phyloP scores from a whole-genome alignment of 2,329 filamentous ascomycete genomes.

The Venturia pyrina region DNA sequence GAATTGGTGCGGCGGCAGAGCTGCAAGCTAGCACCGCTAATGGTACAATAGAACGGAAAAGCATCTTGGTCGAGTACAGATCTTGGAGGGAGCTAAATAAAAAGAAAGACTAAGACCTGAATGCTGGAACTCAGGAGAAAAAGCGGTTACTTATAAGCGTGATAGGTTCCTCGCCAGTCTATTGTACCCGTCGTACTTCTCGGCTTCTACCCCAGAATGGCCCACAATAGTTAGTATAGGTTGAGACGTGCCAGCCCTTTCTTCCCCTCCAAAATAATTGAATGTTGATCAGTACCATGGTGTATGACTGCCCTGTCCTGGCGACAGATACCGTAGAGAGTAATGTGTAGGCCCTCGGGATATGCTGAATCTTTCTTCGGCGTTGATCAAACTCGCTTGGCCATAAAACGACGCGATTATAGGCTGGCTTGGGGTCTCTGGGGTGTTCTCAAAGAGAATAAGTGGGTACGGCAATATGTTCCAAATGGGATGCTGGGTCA shows the following conservation, averaged over 20 bases:
- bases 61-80: neutral
- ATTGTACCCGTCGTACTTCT: neutral
- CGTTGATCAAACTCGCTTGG: slow-evolving; percentile 1
- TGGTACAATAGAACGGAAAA: neutral
- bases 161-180: neutral
- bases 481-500: neutral
- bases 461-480: neutral
- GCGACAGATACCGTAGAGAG: neutral
- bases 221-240: neutral
- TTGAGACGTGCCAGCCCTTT: neutral
- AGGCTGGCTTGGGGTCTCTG: neutral
- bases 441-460: neutral
- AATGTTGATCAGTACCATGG: neutral
- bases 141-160: too few species aligned
- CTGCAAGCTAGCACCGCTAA: neutral
- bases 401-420: neutral
- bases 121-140: neutral
- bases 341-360: neutral
- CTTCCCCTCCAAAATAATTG: neutral
- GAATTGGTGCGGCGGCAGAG: neutral
- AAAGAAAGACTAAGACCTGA: neutral
- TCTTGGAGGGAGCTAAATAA: neutral
- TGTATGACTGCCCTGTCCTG: neutral
- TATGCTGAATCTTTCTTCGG: neutral
- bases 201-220: neutral